Conservation (phyloP, 768 basidiomycete species). For the Cubamyces lactineus region DNA sequence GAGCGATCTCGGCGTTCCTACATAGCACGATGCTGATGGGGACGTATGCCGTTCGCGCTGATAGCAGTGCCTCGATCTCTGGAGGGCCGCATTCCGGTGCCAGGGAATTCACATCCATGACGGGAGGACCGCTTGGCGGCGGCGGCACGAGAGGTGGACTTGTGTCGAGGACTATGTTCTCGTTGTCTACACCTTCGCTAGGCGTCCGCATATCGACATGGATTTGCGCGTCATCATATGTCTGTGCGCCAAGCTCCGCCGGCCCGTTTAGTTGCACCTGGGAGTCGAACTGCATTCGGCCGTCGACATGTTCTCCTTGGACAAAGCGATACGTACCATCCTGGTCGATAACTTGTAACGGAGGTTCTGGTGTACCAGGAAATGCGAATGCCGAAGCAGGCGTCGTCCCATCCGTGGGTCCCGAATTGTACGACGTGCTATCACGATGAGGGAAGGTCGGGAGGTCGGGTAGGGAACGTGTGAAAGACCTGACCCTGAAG, state of each 20-base stretch:
- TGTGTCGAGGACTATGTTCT: background rate
- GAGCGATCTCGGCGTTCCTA: background rate
- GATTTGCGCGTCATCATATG: too few species aligned
- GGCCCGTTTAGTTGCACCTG: too few species aligned
- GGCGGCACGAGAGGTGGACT: too few species aligned
- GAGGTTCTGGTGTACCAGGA: too few species aligned
- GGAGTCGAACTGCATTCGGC: too few species aligned
- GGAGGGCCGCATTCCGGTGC: background rate
- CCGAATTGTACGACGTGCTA: too few species aligned
- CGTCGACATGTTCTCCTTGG: too few species aligned
- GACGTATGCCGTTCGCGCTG: background rate
- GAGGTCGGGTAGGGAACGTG: background rate
- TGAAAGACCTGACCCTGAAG: conserved; percentile 8
- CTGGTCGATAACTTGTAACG: background rate
- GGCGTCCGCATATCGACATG: too few species aligned
- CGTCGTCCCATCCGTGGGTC: background rate
- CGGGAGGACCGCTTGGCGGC: background rate
- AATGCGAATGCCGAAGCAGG: too few species aligned
- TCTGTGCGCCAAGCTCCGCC: too few species aligned
- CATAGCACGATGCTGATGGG: conserved; percentile 13
- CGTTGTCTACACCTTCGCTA: background rate
- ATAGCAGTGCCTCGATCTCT: conserved; percentile 6
- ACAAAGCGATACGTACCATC: background rate
- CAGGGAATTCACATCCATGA: background rate
- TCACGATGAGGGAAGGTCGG: background rate